Evolutionary conservation across 83 land plant genomes (phyloP), one percentile per base, ranked within the genome.

Genomic region (Picea abies): DNA sequence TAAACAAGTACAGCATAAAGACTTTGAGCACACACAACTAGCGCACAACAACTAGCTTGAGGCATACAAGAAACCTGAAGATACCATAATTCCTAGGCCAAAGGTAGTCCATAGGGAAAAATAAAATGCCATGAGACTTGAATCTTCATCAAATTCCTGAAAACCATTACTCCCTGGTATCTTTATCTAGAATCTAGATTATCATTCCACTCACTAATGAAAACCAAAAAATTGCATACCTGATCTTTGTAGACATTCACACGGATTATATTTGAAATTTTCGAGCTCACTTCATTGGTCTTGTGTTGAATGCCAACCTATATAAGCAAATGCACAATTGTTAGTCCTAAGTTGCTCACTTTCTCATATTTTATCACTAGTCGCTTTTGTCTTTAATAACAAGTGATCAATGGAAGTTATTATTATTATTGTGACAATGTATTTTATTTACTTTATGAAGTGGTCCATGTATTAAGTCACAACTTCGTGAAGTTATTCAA

Each of bases 301-400:
- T 94, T 96, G 75, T 94, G 85, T 73, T 90, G 94, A 63, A 94
- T 81, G 60, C 99, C 99, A 65, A 93, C 99, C 99, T 98, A 84
- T 3, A 70, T 86, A 81, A 84, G 77, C 8, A 75, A 65, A 65
- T 65, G 11, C 58, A 52, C 58, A 52, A 52, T 12, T 11, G 15
- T 52, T 52, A 52, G 58, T 3, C 58, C 58, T 52, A 52, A 52
- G 58, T 11, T 52, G 12, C 12, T 52, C 56, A 10, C 56, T 52
- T 11, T 52, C 56, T 52, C 56, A 52, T 52, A 52, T 52, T 52
- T 52, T 52, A 11, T 52, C 2, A 52, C 14, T 52, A 52, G 15
- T 52, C 14, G 2, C 11, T 52, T 52, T 52, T 52, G 58, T 52
- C 14, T 52, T 52, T 52, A 49, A 52, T 11, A 52, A 52, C 2